A percentile compares a stretch with the other conserved stretches of the same genome.
phyloP scores from a whole-genome alignment of 352 stramenopile species.

The Pythium phragmitis region DNA sequence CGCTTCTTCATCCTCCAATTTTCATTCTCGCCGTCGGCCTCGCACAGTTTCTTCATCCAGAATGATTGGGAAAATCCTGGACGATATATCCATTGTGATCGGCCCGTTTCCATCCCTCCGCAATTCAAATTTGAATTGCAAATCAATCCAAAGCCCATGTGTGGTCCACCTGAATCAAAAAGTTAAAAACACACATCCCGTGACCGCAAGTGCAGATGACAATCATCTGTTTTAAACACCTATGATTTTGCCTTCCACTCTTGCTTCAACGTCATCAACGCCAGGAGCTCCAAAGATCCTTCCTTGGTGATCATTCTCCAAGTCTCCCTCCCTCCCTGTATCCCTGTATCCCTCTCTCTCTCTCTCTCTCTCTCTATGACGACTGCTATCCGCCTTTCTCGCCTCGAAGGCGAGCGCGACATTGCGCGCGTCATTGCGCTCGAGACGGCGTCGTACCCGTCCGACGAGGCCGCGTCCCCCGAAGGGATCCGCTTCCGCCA shows the following conservation, averaged over 20 bases:
- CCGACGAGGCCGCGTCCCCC: constrained; percentile 85
- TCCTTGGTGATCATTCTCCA: background rate
- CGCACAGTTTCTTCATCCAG: too few relatives aligned
- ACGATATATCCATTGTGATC: too few relatives aligned
- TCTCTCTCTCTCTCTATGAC: constrained; percentile 5
- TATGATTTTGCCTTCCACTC: constrained; percentile 1
- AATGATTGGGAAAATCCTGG: too few relatives aligned
- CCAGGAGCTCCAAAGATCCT: background rate
- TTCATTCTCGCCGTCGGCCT: too few relatives aligned
- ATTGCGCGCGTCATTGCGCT: constrained; percentile 45
- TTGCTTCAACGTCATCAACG: constrained; percentile 22
- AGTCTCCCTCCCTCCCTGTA: background rate
- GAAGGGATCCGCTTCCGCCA: constrained; percentile 81
- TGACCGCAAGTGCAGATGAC: background rate
- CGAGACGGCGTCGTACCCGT: constrained; percentile 71
- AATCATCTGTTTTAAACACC: constrained; percentile 20
- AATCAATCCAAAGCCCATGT: constrained; percentile 1
- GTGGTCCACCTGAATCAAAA: background rate
- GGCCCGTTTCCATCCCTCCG: background rate
- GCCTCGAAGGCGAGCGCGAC: constrained; percentile 24
- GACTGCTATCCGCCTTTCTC: constrained; percentile 8
- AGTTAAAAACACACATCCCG: background rate
- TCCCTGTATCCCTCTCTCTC: background rate
- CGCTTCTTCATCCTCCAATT: too few relatives aligned
- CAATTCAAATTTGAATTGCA: constrained; percentile 1